Evolutionary conservation across 2,329 filamentous ascomycete genomes (phyloP).

Genomic region (Samsoniella hepiali): DNA sequence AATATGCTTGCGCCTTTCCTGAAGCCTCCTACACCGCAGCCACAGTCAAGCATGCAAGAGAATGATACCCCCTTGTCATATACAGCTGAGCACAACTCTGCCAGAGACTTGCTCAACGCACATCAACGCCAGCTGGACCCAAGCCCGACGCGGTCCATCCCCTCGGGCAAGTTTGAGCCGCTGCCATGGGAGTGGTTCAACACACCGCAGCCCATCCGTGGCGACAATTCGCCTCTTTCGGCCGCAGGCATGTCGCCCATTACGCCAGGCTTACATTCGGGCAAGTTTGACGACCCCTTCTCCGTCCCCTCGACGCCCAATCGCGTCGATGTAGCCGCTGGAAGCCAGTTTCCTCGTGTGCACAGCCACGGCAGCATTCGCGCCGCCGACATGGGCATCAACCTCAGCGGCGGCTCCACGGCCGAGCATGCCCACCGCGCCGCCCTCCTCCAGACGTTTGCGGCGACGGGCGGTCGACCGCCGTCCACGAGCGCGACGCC

Average conservation of each 20-base stretch:
- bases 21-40: slow-evolving; percentile 42
- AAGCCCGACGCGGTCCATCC: slow-evolving; percentile 29
- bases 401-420: slow-evolving; percentile 21
- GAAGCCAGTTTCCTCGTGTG: slow-evolving; percentile 12
- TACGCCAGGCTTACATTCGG: not conserved
- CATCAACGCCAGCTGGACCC: slow-evolving; percentile 30
- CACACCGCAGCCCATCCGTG: slow-evolving; percentile 30
- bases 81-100: slow-evolving; percentile 47
- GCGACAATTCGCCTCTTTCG: slow-evolving; percentile 10
- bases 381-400: slow-evolving; percentile 16
- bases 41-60: slow-evolving; percentile 31
- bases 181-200: slow-evolving; percentile 53
- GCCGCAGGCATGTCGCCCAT: slow-evolving; percentile 16
- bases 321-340: not conserved
- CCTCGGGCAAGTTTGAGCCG: slow-evolving; percentile 33
- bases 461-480: slow-evolving; percentile 14
- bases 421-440: slow-evolving; percentile 33
- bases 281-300: slow-evolving; percentile 17
- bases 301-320: slow-evolving; percentile 1
- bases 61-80: slow-evolving; percentile 49
- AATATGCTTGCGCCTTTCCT: slow-evolving; percentile 50
- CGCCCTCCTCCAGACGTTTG: slow-evolving; percentile 36
- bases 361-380: slow-evolving; percentile 20
- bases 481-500: slow-evolving; percentile 5
- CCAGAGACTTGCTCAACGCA: slow-evolving; percentile 48